Base-by-base conservation (phyloP, 768 basidiomycete species). In the Obba rivulosa region DNA sequence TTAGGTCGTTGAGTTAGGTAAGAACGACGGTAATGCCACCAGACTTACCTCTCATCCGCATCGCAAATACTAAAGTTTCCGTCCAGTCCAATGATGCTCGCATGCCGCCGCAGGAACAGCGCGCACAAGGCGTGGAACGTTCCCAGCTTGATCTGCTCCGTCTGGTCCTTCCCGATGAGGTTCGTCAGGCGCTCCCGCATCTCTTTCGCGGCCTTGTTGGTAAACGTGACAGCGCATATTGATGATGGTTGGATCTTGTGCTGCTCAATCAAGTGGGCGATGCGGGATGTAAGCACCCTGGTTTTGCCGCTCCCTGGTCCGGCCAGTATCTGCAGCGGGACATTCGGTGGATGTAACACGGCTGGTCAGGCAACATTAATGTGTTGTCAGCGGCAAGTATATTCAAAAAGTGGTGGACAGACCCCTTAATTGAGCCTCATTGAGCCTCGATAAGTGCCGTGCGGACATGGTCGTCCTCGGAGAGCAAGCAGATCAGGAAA, bases 191-290 rank as follows among this genome's bases (percentile, higher is more conserved):
- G 75, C 43, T 79, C 73, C 45, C 78, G 75, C 89, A 93, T 92
- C 69, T 93, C 92, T 51, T 80, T 84, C 1, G 91, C 89, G 14
- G 91, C 90, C 64, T 91, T 91, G 69, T 92, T 92, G 9, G 91
- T 92, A 63, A 93, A 95, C 0, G 80, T 95, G 10, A 93, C 86
- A 2, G 85, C 83, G 57, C 83, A 85, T 65, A 89, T 84, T 16
- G 78, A 70, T 3, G 72, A 69, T 2, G 86, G 77, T 10, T 71
- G 60, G 9, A 85, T 58, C 21, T 57, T 57, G 56, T 81, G 76
- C 23, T 73, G 62, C 5, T 77, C 61, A 43, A 87, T 80, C 18
- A 89, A 68, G 60, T 85, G 70, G 3, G 80, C 84, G 40, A 87
- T 81, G 14, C 87, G 75, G 41, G 80, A 77, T 4, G 81, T 86